Percentiles rank a stretch among this genome's conserved stretches.
phyloP scores from a whole-genome alignment of 768 basidiomycete genomes.

The Kwoniella mangroviensis region DNA sequence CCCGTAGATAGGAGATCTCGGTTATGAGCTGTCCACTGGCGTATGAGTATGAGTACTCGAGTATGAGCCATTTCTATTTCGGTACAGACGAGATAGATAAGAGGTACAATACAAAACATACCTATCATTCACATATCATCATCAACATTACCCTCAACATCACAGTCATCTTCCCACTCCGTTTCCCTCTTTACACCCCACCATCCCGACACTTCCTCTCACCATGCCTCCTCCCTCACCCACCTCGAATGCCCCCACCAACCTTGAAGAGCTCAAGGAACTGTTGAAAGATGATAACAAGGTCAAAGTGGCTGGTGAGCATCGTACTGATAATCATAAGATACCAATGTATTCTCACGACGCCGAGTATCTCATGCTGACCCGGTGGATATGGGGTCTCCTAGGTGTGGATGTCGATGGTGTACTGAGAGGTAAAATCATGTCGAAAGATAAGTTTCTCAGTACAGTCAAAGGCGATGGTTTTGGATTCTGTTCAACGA shows the following conservation, averaged over 20 bases:
- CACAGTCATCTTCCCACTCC: not conserved
- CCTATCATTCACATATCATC: not conserved
- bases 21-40: no score
- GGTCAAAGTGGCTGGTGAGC: conserved; percentile 88
- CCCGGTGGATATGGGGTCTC: not conserved
- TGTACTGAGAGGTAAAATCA: conserved; percentile 87
- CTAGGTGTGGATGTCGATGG: conserved; percentile 73
- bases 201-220: not conserved
- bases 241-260: conserved; percentile 62
- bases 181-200: not conserved
- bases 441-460: conserved; percentile 92
- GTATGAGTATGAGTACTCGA: no score
- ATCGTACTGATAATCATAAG: not conserved
- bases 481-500: conserved; percentile 91
- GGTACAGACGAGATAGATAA: no score
- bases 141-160: not conserved
- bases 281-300: conserved; percentile 72
- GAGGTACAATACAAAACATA: no score
- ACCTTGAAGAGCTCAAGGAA: conserved; percentile 65
- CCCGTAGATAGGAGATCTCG: no score
- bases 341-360: not conserved
- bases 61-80: no score
- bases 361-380: not conserved
- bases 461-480: conserved; percentile 73
- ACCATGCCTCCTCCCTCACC: conserved; percentile 42